Evolutionary conservation across 2,329 filamentous ascomycete genomes (phyloP).

Genomic region (Talaromyces sp.): DNA sequence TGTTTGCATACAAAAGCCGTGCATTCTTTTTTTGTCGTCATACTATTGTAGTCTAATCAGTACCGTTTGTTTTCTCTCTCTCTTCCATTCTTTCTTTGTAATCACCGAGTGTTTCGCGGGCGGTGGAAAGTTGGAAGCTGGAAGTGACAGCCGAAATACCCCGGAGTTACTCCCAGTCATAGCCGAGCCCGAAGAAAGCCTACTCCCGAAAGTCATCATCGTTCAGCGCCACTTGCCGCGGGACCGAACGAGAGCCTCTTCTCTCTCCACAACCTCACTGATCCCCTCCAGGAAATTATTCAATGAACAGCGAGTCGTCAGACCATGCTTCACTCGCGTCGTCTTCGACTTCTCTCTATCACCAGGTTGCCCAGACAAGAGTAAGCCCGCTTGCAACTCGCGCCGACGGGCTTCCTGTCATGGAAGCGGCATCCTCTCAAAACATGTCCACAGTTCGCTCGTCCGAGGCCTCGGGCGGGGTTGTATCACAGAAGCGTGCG

Average conservation of each 20-base stretch:
- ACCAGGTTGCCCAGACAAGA: constrained; percentile 4
- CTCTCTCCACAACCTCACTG: not conserved
- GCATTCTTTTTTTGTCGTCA: not conserved
- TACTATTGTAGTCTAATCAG: not conserved
- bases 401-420: constrained; percentile 18
- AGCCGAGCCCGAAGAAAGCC: constrained; percentile 3
- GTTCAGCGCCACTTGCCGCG: constrained; percentile 4
- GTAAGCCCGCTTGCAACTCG: constrained; percentile 5
- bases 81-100: not conserved
- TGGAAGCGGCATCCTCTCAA: constrained; percentile 23
- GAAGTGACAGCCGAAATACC: not conserved
- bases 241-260: not conserved
- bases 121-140: not conserved
- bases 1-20: not conserved
- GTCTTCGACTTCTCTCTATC: not conserved
- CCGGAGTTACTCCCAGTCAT: not conserved
- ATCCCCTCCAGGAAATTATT: not conserved
- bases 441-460: constrained; percentile 11
- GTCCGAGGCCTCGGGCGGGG: constrained; percentile 12
- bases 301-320: constrained; percentile 21
- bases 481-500: constrained; percentile 10
- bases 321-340: constrained; percentile 24
- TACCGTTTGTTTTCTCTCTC: not conserved
- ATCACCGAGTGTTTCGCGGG: not conserved
- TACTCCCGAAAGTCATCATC: constrained; percentile 7